Evolutionary conservation across 805 yeast genomes (phyloP), one percentile per base, ranked within the genome.

Genomic region (Limtongozyma cylindracea): DNA sequence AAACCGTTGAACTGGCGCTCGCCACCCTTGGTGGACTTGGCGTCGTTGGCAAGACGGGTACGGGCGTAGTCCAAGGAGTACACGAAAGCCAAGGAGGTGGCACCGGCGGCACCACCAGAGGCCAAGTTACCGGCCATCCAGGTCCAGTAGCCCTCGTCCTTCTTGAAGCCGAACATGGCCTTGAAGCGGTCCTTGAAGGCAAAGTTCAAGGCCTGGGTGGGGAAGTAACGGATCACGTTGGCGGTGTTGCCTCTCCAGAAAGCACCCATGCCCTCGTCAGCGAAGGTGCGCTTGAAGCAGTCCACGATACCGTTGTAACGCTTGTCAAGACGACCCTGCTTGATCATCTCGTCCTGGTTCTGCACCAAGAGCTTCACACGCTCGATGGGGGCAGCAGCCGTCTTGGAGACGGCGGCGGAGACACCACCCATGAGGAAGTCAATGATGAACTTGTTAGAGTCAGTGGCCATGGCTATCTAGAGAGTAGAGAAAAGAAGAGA

Each of bases 181-280:
- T 80, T 80, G 63, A 82, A 76, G 61, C 77, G 74, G 56, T 82
- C 95, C 66, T 80, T 82, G 84, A 80, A 82, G 45, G 95, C 95
- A 46, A 80, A 82, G 73, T 80, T 80, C 50, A 80, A 68, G 43
- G 95, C 95, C 62, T 80, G 95, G 53, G 95, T 82, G 56, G 95
- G 95, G 91, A 80, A 80, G 70, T 82, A 80, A 66, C 95, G 76
- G 62, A 80, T 71, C 51, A 80, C 95, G 60, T 80, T 80, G 45
- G 95, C 95, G 36, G 94, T 82, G 82, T 80, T 80, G 68, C 95
- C 95, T 73, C 94, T 73, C 95, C 95, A 80, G 84, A 80, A 78
- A 33, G 95, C 58, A 37, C 56, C 62, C 33, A 74, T 45, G 69
- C 95, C 95, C 63, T 80, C 95, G 39, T 72, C 77, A 39, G 74